phyloP scores from a whole-genome alignment of 352 stramenopile genomes.

The Phytophthora chlamydospora region DNA sequence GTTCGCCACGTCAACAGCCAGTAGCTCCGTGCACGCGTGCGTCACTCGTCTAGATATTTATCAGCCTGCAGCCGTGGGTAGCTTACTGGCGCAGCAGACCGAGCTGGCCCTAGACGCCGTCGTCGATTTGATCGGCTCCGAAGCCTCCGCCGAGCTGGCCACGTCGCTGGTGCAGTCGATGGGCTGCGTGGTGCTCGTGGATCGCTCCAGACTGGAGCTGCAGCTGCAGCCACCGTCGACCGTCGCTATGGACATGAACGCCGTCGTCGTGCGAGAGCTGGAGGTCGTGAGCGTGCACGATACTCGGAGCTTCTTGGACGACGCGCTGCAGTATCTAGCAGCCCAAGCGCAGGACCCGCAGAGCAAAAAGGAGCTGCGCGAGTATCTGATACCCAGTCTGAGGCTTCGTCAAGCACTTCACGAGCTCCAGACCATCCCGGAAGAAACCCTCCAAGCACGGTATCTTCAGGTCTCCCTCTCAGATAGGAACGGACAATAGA shows the following conservation, averaged over 20 bases:
- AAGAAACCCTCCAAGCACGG: conserved; percentile 18
- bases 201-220: conserved; percentile 40
- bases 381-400: conserved; percentile 28
- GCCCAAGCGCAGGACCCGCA: conserved; percentile 23
- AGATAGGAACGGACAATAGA: too few relatives aligned
- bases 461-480: conserved; percentile 29
- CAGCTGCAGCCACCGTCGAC: conserved; percentile 28
- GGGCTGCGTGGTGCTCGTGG: conserved; percentile 49
- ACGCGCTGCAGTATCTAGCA: conserved; percentile 54
- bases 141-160: conserved; percentile 50
- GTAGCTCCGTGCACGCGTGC: conserved; percentile 27
- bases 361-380: conserved; percentile 26
- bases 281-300: conserved; percentile 48
- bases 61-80: conserved; percentile 27
- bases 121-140: conserved; percentile 57
- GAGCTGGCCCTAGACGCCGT: conserved; percentile 47
- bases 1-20: conserved; percentile 25
- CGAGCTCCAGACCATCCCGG: conserved; percentile 32
- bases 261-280: conserved; percentile 73
- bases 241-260: conserved; percentile 71
- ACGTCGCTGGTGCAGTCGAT: conserved; percentile 53
- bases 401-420: conserved; percentile 25
- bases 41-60: conserved; percentile 44
- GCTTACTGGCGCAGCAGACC: conserved; percentile 29
- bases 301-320: conserved; percentile 33